Conservation (phyloP, 208 protist species). For the Leishmania turanica region DNA sequence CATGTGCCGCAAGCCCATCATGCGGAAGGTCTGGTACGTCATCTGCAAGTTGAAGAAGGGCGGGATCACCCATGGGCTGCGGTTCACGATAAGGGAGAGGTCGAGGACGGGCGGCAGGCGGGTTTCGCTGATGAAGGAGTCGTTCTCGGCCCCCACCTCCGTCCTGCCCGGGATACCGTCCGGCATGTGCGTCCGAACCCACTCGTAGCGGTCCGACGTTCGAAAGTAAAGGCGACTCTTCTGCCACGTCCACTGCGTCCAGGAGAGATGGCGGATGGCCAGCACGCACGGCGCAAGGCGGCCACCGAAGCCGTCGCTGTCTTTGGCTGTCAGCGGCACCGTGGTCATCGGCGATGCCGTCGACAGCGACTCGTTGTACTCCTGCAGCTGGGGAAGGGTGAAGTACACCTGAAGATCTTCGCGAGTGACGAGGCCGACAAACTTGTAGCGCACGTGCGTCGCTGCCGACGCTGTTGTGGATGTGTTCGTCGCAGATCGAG, state of each 20-base stretch:
- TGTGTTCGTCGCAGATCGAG: neutral
- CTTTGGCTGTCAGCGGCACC: constrained; percentile 24
- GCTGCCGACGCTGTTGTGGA: neutral
- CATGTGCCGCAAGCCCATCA: constrained; percentile 94
- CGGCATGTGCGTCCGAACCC: constrained; percentile 37
- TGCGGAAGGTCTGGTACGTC: constrained; percentile 90
- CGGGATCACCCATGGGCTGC: constrained; percentile 88
- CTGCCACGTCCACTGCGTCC: constrained; percentile 72
- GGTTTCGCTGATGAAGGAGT: constrained; percentile 22
- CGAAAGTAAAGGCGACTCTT: constrained; percentile 73
- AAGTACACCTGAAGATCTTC: constrained; percentile 87
- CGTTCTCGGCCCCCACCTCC: constrained; percentile 9
- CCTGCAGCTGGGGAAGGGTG: constrained; percentile 53
- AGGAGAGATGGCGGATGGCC: constrained; percentile 69
- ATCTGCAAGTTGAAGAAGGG: constrained; percentile 87
- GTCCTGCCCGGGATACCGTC: constrained; percentile 3
- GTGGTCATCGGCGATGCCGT: neutral
- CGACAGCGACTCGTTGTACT: constrained; percentile 8
- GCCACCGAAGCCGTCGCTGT: constrained; percentile 56
- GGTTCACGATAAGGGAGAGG: constrained; percentile 87
- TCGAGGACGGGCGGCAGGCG: constrained; percentile 66
- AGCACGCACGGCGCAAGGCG: constrained; percentile 44
- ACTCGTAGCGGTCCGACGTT: constrained; percentile 41
- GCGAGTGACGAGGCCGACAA: constrained; percentile 88
- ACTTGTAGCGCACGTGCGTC: constrained; percentile 50